Evolutionary conservation across 139 green algal genomes (phyloP).

Genomic region (Coelastrella sp.): DNA sequence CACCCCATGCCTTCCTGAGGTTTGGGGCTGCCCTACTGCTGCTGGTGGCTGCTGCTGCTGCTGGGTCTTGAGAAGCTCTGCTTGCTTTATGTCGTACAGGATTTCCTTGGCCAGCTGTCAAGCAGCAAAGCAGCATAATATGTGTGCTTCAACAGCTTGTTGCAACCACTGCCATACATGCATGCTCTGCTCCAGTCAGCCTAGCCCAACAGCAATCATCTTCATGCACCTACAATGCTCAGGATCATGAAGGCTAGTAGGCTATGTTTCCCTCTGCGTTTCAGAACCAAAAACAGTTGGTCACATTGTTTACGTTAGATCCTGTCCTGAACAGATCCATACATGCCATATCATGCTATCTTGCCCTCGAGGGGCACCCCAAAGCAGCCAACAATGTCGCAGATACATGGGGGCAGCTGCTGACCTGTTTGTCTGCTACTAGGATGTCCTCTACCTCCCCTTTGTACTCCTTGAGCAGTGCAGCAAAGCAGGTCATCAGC

Average conservation of each 20-base stretch:
- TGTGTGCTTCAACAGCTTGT: too few species aligned
- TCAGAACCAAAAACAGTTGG: not conserved
- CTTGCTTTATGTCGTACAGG: conserved; percentile 87
- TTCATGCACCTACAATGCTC: not conserved
- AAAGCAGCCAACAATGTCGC: too few species aligned
- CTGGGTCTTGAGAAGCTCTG: conserved; percentile 58
- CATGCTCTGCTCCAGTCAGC: not conserved
- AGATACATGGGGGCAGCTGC: not conserved
- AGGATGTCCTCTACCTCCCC: conserved; percentile 90
- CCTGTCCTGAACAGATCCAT: too few species aligned
- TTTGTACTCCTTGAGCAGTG: conserved; percentile 88
- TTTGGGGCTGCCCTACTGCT: not conserved
- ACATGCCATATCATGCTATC: too few species aligned
- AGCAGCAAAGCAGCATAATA: too few species aligned
- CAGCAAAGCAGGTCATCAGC: conserved; percentile 74
- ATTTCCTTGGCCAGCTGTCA: conserved; percentile 82
- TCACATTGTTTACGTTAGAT: too few species aligned
- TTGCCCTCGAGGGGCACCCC: too few species aligned
- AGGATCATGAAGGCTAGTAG: not conserved
- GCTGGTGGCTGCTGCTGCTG: conserved; percentile 31
- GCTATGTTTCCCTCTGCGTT: not conserved
- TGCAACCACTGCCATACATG: not conserved
- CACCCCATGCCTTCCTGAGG: too few species aligned
- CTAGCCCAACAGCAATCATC: too few species aligned
- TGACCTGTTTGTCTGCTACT: conserved; percentile 77